A percentile compares a stretch with the other conserved stretches of the same genome.
Conservation (phyloP, 2,329 filamentous ascomycete species). For the Aspergillus flavus region DNA sequence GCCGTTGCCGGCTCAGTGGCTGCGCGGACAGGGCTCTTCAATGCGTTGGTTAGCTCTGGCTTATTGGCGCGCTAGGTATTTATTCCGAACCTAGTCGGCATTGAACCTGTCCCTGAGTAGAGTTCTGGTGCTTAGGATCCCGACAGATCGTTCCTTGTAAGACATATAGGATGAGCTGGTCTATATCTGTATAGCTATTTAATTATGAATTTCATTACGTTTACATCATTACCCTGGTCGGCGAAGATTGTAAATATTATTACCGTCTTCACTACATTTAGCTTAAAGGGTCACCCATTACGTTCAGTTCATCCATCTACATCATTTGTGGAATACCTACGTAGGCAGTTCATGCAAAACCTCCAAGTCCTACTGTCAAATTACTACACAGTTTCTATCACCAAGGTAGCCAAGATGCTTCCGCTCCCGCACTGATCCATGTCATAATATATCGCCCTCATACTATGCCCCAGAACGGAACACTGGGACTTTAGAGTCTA, state of each 20-base stretch:
- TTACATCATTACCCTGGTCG: not conserved
- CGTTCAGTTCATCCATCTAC: too few relatives aligned
- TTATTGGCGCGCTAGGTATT: not conserved
- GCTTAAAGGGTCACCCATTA: too few relatives aligned
- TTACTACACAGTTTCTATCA: too few relatives aligned
- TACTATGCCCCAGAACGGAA: too few relatives aligned
- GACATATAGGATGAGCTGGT: not conserved
- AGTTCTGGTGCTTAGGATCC: not conserved
- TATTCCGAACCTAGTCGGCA: not conserved
- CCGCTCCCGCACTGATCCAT: too few relatives aligned
- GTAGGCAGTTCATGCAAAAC: too few relatives aligned
- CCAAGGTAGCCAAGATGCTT: too few relatives aligned
- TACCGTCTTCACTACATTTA: too few relatives aligned
- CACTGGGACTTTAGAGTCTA: too few relatives aligned
- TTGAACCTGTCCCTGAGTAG: not conserved
- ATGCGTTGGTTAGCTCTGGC: not conserved
- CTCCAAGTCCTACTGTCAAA: too few relatives aligned
- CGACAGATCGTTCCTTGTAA: not conserved
- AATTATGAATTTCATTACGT: not conserved
- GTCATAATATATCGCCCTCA: too few relatives aligned
- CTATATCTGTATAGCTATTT: not conserved
- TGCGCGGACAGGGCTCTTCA: not conserved
- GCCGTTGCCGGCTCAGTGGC: not conserved
- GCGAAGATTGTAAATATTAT: not conserved
- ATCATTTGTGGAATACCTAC: too few relatives aligned